Evolutionary conservation across 1,284 basidiomycete genomes (phyloP), one percentile per base, ranked within the genome.

Genomic region (Tylopilus orsonianus): DNA sequence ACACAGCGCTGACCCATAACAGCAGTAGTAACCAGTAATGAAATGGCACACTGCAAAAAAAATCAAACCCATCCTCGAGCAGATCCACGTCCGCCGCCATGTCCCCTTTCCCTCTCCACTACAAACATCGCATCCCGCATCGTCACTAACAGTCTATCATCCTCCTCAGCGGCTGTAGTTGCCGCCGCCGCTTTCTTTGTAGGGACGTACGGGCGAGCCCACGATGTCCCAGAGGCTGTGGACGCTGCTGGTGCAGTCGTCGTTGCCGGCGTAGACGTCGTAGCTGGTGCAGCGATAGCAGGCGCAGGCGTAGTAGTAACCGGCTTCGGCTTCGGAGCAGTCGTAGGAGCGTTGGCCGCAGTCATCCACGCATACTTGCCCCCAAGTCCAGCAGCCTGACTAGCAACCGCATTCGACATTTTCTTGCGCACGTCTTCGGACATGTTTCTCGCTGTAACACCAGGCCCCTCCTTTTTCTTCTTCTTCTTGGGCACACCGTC

Each of bases 281-380:
- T 68, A 1, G 54, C 51, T 1, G 66, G 54, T 5, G 62, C 50
- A 1, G 56, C 52, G 6, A 62, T 40, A 10, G 49, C 55, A 34
- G 65, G 56, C 13, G 65, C 46, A 8, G 68, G 56, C 1, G 66
- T 42, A 2, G 57, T 38, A 12, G 60, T 51, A 22, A 66, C 59
- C 6, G 71, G 62, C 46, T 77, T 76, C 27, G 75, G 63, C 57
- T 83, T 85, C 18, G 77, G 63, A 2, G 75, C 55, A 1, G 74
- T 57, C 4, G 79, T 62, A 37, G 70, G 66, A 5, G 73, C 69
- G 53, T 74, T 78, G 8, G 79, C 79, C 1, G 85, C 79, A 16
- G 74, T 90, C 84, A 93, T 89, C 91, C 90, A 93, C 13, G 88
- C 77, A 60, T 91, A 93, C 64, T 86, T 86, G 18, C 85, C 82